phyloP scores from a whole-genome alignment of 768 basidiomycete species.

The Suillus alpinus region DNA sequence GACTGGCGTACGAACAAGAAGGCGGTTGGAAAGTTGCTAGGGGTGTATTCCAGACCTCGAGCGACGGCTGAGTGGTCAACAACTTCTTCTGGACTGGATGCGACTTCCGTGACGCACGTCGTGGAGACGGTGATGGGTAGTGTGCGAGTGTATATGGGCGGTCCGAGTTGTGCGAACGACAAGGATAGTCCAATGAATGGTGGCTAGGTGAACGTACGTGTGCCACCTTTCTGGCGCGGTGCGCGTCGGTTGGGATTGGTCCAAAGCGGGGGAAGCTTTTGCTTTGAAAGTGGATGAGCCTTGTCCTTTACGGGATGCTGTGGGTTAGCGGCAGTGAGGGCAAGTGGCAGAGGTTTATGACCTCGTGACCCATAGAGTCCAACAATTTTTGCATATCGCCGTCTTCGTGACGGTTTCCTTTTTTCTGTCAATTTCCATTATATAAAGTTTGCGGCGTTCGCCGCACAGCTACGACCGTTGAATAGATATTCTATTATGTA shows the following conservation, averaged over 20 bases:
- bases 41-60: slow-evolving; percentile 30
- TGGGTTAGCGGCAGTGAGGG: slow-evolving; percentile 18
- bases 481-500: neutral
- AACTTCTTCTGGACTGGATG: slow-evolving; percentile 1
- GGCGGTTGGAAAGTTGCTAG: slow-evolving; percentile 17
- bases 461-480: neutral
- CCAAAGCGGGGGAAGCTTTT: slow-evolving; percentile 38
- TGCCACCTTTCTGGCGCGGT: slow-evolving; percentile 23
- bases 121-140: slow-evolving; percentile 19
- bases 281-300: slow-evolving; percentile 41
- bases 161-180: slow-evolving; percentile 31
- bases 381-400: slow-evolving; percentile 25
- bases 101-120: slow-evolving; percentile 6
- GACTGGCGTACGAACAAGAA: slow-evolving; percentile 34
- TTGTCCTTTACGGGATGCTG: slow-evolving; percentile 15
- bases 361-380: slow-evolving; percentile 27
- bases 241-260: slow-evolving; percentile 19
- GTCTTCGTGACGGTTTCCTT: slow-evolving; percentile 24
- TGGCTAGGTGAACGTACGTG: slow-evolving; percentile 32
- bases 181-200: slow-evolving; percentile 35
- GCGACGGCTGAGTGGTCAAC: slow-evolving; percentile 13
- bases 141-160: slow-evolving; percentile 19
- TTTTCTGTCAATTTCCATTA: neutral
- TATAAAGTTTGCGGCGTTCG: neutral
- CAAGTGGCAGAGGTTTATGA: slow-evolving; percentile 26